A percentile compares a stretch with the other conserved stretches of the same genome.
Evolutionary conservation across 345 rosid species (phyloP).

Genomic region (Sisymbrium irio): DNA sequence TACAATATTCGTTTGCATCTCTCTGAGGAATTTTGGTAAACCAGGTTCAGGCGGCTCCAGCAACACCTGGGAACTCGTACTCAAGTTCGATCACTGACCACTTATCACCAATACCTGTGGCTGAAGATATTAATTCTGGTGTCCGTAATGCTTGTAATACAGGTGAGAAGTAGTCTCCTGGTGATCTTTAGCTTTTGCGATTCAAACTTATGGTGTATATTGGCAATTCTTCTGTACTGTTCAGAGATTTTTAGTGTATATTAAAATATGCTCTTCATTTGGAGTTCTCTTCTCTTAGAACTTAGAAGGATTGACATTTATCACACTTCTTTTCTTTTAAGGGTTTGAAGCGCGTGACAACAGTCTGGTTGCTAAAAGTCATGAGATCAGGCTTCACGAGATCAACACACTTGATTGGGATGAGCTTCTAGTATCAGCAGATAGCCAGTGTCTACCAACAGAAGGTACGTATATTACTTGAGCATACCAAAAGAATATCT

Average conservation of each 20-base stretch:
- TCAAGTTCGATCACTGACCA: conserved; percentile 83
- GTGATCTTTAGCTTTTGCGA: conserved; percentile 24
- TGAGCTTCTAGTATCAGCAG: conserved; percentile 66
- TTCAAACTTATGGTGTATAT: background rate
- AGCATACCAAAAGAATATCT: background rate
- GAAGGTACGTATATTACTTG: conserved; percentile 47
- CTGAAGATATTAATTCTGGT: conserved; percentile 79
- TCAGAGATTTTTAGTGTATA: background rate
- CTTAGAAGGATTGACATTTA: background rate
- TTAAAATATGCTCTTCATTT: background rate
- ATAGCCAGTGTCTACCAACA: conserved; percentile 36
- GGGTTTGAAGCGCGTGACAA: conserved; percentile 52
- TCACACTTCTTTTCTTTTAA: conserved; percentile 14
- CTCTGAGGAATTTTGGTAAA: too few relatives aligned
- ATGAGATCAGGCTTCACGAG: conserved; percentile 80
- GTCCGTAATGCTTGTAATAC: conserved; percentile 39
- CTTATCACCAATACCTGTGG: conserved; percentile 45
- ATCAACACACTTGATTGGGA: conserved; percentile 98
- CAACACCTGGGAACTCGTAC: conserved; percentile 62
- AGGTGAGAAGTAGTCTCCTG: conserved; percentile 37
- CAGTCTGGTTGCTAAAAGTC: conserved; percentile 45
- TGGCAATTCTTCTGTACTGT: background rate
- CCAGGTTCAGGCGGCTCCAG: conserved; percentile 84
- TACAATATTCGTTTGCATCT: too few relatives aligned
- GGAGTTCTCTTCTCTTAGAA: background rate